Conservation (phyloP, 345 rosid species). For the Moricandia arvensis region DNA sequence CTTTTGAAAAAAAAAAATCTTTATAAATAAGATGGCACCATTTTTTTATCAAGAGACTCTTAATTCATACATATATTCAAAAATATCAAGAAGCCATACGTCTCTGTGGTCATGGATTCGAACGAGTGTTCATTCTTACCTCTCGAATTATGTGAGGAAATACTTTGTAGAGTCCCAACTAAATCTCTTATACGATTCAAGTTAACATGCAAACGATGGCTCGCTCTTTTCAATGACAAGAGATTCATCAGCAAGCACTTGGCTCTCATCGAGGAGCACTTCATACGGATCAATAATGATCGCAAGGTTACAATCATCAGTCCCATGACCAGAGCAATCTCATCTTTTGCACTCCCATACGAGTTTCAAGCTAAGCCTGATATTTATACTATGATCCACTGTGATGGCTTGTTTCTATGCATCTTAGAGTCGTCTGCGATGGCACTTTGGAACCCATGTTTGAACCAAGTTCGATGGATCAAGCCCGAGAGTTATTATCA, state of each 20-base stretch:
- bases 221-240: constrained; percentile 5
- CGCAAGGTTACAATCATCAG: constrained; percentile 6
- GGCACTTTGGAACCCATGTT: constrained; percentile 25
- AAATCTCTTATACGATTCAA: constrained; percentile 21
- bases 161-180: constrained; percentile 24
- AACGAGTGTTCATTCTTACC: constrained; percentile 14
- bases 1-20: not conserved
- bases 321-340: not conserved
- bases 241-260: constrained; percentile 27
- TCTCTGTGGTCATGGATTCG: constrained; percentile 6
- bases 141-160: constrained; percentile 14
- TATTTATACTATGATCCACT: constrained; percentile 12
- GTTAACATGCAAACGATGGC: constrained; percentile 27
- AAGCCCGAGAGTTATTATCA: not conserved
- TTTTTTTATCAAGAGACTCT: not conserved
- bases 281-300: constrained; percentile 5
- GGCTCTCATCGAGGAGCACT: not conserved
- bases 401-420: constrained; percentile 21
- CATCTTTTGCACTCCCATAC: constrained; percentile 9
- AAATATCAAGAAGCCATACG: not conserved
- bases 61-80: constrained; percentile 2
- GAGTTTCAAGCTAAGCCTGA: constrained; percentile 6
- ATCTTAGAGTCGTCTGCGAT: constrained; percentile 8
- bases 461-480: constrained; percentile 23
- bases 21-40: constrained; percentile 1